These are phyloP conservation scores for Phytophthora pseudosyringae DNA, from an alignment of 352 stramenopile species.

Conservation along the genomic window DNA sequence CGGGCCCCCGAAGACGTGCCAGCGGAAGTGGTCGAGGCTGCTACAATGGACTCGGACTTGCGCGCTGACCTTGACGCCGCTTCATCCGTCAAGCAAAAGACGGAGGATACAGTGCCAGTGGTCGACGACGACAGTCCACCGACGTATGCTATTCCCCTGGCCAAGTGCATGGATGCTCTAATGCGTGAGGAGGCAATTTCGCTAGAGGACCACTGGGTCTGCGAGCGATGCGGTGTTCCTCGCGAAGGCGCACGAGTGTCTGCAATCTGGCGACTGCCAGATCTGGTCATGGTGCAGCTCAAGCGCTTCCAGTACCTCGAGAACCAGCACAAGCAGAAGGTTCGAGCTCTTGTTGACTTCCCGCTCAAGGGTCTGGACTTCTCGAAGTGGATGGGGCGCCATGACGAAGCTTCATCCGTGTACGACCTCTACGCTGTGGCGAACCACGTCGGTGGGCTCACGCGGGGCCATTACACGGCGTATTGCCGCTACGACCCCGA, in stretches of 20 bases:
- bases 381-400: conserved; percentile 68
- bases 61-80: conserved; percentile 27
- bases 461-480: conserved; percentile 95
- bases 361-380: conserved; percentile 83
- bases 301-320: conserved; percentile 91
- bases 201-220: conserved; percentile 79
- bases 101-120: background rate
- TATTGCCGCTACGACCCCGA: conserved; percentile 79
- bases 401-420: conserved; percentile 40
- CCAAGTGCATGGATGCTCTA: conserved; percentile 73
- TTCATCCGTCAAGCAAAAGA: conserved; percentile 4
- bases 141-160: conserved; percentile 50
- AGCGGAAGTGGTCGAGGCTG: conserved; percentile 41
- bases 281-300: conserved; percentile 90
- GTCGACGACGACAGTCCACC: conserved; percentile 35
- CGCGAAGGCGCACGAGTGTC: conserved; percentile 62
- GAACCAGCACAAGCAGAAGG: conserved; percentile 85
- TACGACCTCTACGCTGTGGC: conserved; percentile 98
- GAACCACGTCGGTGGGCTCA: conserved; percentile 97
- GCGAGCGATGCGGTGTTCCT: conserved; percentile 69
- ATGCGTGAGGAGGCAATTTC: conserved; percentile 77
- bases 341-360: conserved; percentile 82
- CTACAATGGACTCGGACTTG: conserved; percentile 34
- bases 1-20: conserved; percentile 37
- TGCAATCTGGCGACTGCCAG: conserved; percentile 76